Evolutionary conservation across 2,329 filamentous ascomycete genomes (phyloP).

Genomic region (Rhynchosporium agropyri): DNA sequence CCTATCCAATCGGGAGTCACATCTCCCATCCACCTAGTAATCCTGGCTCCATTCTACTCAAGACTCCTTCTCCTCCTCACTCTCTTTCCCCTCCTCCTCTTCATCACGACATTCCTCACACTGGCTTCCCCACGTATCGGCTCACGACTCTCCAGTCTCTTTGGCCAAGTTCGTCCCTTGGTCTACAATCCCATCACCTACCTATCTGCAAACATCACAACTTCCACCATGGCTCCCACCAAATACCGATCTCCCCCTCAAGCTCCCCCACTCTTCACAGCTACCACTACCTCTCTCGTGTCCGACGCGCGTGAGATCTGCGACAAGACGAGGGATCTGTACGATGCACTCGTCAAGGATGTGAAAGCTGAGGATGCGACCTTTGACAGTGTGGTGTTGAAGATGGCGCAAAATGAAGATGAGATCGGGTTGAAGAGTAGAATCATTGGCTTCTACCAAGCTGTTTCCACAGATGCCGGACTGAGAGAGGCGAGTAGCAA

Average conservation of each 20-base stretch:
- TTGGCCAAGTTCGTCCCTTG: slow-evolving; percentile 54
- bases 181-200: slow-evolving; percentile 19
- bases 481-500: slow-evolving; percentile 77
- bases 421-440: slow-evolving; percentile 58
- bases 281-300: slow-evolving; percentile 69
- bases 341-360: slow-evolving; percentile 54
- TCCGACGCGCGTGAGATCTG: slow-evolving; percentile 68
- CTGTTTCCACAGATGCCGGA: slow-evolving; percentile 68
- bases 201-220: slow-evolving; percentile 44
- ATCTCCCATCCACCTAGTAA: slow-evolving; percentile 43
- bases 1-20: slow-evolving; percentile 10
- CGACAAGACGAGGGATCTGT: slow-evolving; percentile 44
- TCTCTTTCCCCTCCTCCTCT: slow-evolving; percentile 56
- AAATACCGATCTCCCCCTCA: slow-evolving; percentile 76
- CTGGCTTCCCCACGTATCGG: slow-evolving; percentile 60
- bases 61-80: slow-evolving; percentile 38
- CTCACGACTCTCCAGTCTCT: slow-evolving; percentile 58
- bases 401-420: slow-evolving; percentile 76
- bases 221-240: slow-evolving; percentile 64
- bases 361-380: slow-evolving; percentile 54
- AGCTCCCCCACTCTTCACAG: slow-evolving; percentile 75
- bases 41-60: slow-evolving; percentile 38
- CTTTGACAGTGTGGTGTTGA: slow-evolving; percentile 58
- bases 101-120: slow-evolving; percentile 59
- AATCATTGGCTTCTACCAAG: slow-evolving; percentile 80